A percentile compares a stretch with the other conserved stretches of the same genome.
Conservation (phyloP, 1,284 basidiomycete species). For the Sporisorium scitamineum region DNA sequence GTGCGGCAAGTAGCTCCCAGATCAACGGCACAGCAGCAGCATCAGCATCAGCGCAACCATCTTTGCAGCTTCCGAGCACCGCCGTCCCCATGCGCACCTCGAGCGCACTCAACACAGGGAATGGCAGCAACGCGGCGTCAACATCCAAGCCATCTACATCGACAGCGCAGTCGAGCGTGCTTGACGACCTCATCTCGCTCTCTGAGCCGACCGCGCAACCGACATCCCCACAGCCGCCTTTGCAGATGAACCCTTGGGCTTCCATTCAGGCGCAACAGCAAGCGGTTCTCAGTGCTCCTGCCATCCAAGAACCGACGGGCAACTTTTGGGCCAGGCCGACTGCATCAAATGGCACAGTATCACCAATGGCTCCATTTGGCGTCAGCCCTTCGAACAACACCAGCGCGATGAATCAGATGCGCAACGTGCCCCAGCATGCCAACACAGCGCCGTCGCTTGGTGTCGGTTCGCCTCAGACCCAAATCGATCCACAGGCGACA, state of each 20-base stretch:
- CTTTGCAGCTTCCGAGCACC: conserved; percentile 18
- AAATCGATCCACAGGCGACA: conserved; percentile 12
- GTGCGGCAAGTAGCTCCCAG: conserved; percentile 13
- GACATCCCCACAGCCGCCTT: conserved; percentile 31
- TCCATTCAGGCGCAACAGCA: conserved; percentile 47
- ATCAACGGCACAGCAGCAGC: conserved; percentile 5
- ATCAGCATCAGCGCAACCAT: conserved; percentile 10
- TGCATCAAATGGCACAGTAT: background rate
- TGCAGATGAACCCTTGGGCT: conserved; percentile 56
- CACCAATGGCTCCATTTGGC: conserved; percentile 18
- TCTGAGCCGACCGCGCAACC: conserved; percentile 15
- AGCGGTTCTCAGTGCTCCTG: conserved; percentile 40
- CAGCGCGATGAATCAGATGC: conserved; percentile 14
- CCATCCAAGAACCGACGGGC: conserved; percentile 34
- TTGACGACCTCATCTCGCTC: conserved; percentile 54
- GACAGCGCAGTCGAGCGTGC: conserved; percentile 44
- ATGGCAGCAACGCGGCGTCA: conserved; percentile 1
- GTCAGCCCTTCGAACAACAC: conserved; percentile 22
- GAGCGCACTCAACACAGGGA: conserved; percentile 35
- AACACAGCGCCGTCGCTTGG: conserved; percentile 23
- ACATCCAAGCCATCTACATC: conserved; percentile 15
- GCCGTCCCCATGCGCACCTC: conserved; percentile 31
- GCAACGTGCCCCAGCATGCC: conserved; percentile 25
- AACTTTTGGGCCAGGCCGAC: conserved; percentile 39
- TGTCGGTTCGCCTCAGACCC: conserved; percentile 3